Conservation (phyloP, 257 asterid genomes). For the Anisodus acutangulus region DNA sequence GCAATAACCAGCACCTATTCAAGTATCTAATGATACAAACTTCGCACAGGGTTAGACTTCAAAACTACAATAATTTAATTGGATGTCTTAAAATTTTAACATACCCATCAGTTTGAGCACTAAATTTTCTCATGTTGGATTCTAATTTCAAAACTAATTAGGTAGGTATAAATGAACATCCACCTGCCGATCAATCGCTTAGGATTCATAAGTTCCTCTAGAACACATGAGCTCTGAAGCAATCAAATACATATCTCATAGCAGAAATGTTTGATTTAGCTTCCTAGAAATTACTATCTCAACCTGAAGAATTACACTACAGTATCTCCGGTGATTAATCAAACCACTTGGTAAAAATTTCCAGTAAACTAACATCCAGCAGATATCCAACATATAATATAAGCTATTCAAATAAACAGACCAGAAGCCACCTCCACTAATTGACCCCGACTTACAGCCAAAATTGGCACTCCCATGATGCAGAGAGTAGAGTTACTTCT, state of each 20-base stretch:
- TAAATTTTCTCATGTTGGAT: not conserved
- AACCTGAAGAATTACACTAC: constrained; percentile 3
- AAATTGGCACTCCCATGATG: constrained; percentile 6
- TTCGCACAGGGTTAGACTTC: not conserved
- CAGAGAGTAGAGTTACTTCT: not conserved
- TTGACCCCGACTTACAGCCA: constrained; percentile 20
- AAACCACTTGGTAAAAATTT: not conserved
- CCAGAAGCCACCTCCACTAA: constrained; percentile 10
- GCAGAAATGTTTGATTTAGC: not conserved
- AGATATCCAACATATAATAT: too few relatives aligned
- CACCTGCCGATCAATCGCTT: not conserved
- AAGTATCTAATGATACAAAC: not conserved
- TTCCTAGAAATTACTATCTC: not conserved
- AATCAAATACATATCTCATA: constrained; percentile 4
- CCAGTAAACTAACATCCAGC: not conserved
- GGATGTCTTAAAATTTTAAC: not conserved
- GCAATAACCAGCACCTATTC: constrained; percentile 2
- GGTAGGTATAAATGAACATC: not conserved
- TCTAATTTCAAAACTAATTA: not conserved
- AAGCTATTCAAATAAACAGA: too few relatives aligned
- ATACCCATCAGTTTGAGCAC: not conserved
- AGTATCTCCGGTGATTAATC: not conserved
- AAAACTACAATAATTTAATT: not conserved
- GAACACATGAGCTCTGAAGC: constrained; percentile 7
- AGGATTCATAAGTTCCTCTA: not conserved